phyloP scores from a whole-genome alignment of 495 filamentous ascomycete genomes.

The Neurospora sp. region DNA sequence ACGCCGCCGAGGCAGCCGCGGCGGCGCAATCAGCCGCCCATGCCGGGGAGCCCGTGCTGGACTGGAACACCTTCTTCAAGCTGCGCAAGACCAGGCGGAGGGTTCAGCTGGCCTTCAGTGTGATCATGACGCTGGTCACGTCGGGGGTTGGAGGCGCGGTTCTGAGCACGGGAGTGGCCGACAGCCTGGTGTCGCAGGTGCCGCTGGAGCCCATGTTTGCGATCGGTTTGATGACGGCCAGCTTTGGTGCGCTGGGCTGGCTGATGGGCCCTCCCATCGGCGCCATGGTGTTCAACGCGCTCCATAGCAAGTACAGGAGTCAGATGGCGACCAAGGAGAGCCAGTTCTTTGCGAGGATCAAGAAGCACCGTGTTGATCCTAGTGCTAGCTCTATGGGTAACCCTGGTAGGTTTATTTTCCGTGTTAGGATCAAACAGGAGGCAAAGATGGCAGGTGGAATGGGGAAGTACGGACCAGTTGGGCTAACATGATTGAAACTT shows the following conservation, averaged over 20 bases:
- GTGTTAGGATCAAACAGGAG: background rate
- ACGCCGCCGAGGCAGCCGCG: constrained; percentile 13
- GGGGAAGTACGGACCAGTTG: background rate
- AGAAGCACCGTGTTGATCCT: constrained; percentile 83
- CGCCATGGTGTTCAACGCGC: constrained; percentile 59
- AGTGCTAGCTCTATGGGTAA: constrained; percentile 43
- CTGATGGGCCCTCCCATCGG: constrained; percentile 74
- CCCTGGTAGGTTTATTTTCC: constrained; percentile 37
- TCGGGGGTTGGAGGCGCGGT: constrained; percentile 52
- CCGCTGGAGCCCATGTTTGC: constrained; percentile 79
- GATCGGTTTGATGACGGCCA: constrained; percentile 63
- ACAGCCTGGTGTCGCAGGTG: constrained; percentile 54
- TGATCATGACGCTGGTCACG: constrained; percentile 49
- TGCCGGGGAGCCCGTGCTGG: constrained; percentile 35
- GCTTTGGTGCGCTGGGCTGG: constrained; percentile 72
- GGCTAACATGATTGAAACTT: constrained; percentile 2
- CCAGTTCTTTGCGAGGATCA: constrained; percentile 81
- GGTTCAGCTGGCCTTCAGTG: constrained; percentile 66
- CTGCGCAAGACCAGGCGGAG: constrained; percentile 76
- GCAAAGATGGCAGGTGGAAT: background rate
- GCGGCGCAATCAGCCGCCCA: constrained; percentile 13
- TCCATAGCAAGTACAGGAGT: constrained; percentile 52
- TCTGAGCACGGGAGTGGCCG: constrained; percentile 55
- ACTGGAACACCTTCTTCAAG: constrained; percentile 91
- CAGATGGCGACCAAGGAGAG: constrained; percentile 79